Evolutionary conservation across 1,284 basidiomycete species (phyloP).

Genomic region (Filobasidium uniguttulatum): DNA sequence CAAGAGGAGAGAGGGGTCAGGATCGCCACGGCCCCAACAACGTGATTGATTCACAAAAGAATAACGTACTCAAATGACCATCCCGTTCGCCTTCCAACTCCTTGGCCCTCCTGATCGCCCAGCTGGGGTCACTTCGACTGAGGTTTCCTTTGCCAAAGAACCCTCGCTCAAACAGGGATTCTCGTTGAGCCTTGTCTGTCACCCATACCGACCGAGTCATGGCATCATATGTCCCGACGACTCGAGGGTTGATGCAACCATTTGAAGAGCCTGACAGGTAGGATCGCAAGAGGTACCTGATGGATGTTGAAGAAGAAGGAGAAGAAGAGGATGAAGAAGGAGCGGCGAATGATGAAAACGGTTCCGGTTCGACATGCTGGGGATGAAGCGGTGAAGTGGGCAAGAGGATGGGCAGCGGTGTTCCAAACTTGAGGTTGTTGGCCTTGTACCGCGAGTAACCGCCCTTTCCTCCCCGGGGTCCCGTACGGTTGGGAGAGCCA

Average conservation of each 20-base stretch:
- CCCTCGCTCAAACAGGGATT: conserved; percentile 70
- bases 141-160: conserved; percentile 96
- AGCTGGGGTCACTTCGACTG: conserved; percentile 86
- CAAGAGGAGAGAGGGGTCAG: too few relatives aligned
- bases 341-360: neutral
- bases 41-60: too few relatives aligned
- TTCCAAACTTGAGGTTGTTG: conserved; percentile 30
- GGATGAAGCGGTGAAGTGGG: conserved; percentile 23
- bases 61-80: too few relatives aligned
- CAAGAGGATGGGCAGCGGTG: conserved; percentile 31
- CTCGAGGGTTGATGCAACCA: conserved; percentile 17
- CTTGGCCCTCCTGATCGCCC: conserved; percentile 64
- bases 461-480: conserved; percentile 10
- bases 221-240: conserved; percentile 52
- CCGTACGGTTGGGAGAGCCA: too few relatives aligned
- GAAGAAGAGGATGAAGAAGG: neutral
- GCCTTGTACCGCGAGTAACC: conserved; percentile 7
- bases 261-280: conserved; percentile 7
- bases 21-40: too few relatives aligned
- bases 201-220: conserved; percentile 71
- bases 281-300: conserved; percentile 10
- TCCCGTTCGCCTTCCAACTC: conserved; percentile 40
- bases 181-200: conserved; percentile 46
- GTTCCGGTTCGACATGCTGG: conserved; percentile 6
- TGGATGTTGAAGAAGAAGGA: neutral